Conservation (phyloP, 805 yeast species). For the Wickerhamiella occidentalis region DNA sequence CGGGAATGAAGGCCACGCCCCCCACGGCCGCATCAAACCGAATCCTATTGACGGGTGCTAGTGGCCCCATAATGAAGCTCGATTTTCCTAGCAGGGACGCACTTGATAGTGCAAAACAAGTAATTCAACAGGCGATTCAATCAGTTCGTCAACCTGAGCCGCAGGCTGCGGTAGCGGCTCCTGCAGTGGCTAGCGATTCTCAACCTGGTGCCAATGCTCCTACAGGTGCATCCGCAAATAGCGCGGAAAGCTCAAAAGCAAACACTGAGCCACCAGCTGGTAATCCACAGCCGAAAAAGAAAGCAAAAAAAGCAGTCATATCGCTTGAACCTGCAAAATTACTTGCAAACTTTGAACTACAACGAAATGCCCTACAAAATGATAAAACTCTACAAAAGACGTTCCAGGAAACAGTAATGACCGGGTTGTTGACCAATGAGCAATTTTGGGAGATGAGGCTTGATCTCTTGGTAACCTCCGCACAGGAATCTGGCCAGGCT, state of each 20-base stretch:
- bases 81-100: constrained; percentile 60
- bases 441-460: constrained; percentile 83
- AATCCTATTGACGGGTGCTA: constrained; percentile 19
- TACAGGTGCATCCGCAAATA: background rate
- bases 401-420: constrained; percentile 78
- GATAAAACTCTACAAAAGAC: constrained; percentile 57
- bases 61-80: constrained; percentile 33
- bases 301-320: constrained; percentile 18
- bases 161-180: constrained; percentile 34
- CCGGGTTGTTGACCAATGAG: constrained; percentile 53
- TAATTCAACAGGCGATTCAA: constrained; percentile 22
- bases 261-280: constrained; percentile 13
- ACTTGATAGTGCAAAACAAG: constrained; percentile 41
- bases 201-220: background rate
- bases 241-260: constrained; percentile 3
- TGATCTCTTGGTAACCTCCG: constrained; percentile 70
- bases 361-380: constrained; percentile 60
- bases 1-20: constrained; percentile 28
- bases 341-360: constrained; percentile 60
- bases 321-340: constrained; percentile 46
- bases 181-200: constrained; percentile 4
- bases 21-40: constrained; percentile 26
- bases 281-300: constrained; percentile 13
- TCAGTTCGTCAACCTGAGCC: constrained; percentile 27
- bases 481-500: constrained; percentile 71